phyloP scores from a whole-genome alignment of 2,329 filamentous ascomycete genomes.

The Incumbomyces lentus region DNA sequence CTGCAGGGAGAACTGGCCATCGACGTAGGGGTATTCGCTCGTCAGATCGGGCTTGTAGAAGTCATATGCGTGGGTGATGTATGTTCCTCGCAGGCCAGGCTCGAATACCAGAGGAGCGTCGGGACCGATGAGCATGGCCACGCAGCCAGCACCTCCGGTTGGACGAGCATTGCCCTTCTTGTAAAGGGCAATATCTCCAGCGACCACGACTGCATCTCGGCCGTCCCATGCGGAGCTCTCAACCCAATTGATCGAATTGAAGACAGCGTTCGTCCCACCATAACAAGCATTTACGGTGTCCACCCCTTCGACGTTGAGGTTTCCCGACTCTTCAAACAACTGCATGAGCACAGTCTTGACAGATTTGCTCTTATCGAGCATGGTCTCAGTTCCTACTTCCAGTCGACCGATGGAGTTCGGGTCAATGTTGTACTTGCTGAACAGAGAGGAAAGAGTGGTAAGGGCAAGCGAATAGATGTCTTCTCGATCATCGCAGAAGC shows the following conservation, averaged over 20 bases:
- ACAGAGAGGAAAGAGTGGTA: constrained; percentile 64
- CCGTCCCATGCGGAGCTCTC: constrained; percentile 83
- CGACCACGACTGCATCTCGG: constrained; percentile 67
- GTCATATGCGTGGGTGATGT: constrained; percentile 77
- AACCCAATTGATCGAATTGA: constrained; percentile 77
- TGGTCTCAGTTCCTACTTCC: constrained; percentile 76
- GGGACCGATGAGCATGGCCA: constrained; percentile 69
- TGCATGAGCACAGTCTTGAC: constrained; percentile 85
- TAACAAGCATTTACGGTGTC: constrained; percentile 81
- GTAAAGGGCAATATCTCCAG: constrained; percentile 76
- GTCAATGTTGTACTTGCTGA: constrained; percentile 77
- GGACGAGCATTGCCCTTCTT: constrained; percentile 74
- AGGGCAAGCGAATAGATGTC: constrained; percentile 82
- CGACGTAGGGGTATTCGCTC: constrained; percentile 77
- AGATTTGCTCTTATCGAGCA: constrained; percentile 83
- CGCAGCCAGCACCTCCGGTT: constrained; percentile 68
- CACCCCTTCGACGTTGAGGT: constrained; percentile 74
- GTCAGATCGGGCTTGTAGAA: constrained; percentile 86
- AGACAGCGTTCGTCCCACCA: constrained; percentile 72
- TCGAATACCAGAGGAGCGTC: constrained; percentile 67
- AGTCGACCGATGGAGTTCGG: constrained; percentile 65
- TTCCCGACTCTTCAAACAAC: constrained; percentile 60
- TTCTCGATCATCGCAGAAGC: constrained; percentile 86
- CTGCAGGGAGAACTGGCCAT: constrained; percentile 70
- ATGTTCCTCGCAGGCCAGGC: constrained; percentile 66